These are phyloP conservation scores for Sungouiozyma ichnusensis DNA, from an alignment of 805 yeast species.

Conservation along the genomic window DNA sequence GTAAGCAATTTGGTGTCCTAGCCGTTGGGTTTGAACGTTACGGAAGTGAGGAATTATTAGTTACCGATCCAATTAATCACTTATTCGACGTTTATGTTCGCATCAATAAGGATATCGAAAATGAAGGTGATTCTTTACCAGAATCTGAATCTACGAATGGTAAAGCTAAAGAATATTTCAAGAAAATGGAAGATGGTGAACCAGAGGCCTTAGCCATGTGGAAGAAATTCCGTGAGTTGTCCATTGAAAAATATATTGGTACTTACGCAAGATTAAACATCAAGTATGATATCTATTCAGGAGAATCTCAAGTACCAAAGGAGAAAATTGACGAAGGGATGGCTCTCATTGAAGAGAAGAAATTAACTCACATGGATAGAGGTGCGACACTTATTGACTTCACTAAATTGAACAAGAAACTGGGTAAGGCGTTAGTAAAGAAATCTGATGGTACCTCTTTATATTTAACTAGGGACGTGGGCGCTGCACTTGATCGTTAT, in stretches of 20 bases:
- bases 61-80: slow-evolving; percentile 80
- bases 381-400: slow-evolving; percentile 88
- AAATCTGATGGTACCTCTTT: slow-evolving; percentile 92
- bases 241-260: slow-evolving; percentile 72
- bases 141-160: slow-evolving; percentile 53
- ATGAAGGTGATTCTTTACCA: slow-evolving; percentile 39
- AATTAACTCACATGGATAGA: slow-evolving; percentile 69
- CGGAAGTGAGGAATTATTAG: slow-evolving; percentile 65
- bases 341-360: slow-evolving; percentile 50
- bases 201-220: slow-evolving; percentile 67
- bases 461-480: slow-evolving; percentile 89
- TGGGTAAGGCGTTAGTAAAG: slow-evolving; percentile 85
- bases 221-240: slow-evolving; percentile 77
- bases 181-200: slow-evolving; percentile 88
- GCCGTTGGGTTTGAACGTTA: slow-evolving; percentile 85
- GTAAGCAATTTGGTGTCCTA: slow-evolving; percentile 91
- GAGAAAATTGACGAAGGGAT: slow-evolving; percentile 59
- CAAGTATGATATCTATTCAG: slow-evolving; percentile 76
- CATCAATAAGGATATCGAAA: slow-evolving; percentile 64
- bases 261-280: slow-evolving; percentile 91
- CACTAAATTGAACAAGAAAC: slow-evolving; percentile 72
- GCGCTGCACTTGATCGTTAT: slow-evolving; percentile 88
- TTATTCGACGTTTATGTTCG: slow-evolving; percentile 86
- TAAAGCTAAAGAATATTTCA: slow-evolving; percentile 78
- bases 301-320: slow-evolving; percentile 87